Evolutionary conservation across 805 yeast genomes (phyloP), one percentile per base, ranked within the genome.

Genomic region (Candida railenensis): DNA sequence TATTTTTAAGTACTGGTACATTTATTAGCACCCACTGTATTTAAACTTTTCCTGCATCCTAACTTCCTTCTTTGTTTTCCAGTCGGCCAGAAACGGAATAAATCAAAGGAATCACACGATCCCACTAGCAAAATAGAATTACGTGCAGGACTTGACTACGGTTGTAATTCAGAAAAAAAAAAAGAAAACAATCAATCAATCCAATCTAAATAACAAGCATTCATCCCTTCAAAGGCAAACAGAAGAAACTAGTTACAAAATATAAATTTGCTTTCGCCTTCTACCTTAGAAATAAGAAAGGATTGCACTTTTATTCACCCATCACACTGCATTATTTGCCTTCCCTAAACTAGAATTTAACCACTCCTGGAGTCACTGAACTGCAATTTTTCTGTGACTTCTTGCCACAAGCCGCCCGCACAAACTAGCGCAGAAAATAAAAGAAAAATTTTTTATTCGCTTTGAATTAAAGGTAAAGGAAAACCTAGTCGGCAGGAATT

Each of bases 41-140:
- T n/a, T n/a, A n/a, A n/a, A n/a, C n/a, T n/a, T n/a, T 25, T 25
- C 30, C 30, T 25, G 30, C 30, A 25, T 25, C 30, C 11, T 5
- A 25, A 25, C 5, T 25, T 11, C 5, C 20, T 21, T 21, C 9
- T 12, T 22, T 39, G 15, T 11, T 16, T 22, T 30, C 22, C 42
- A 19, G 11, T 22, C 20, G 38, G 30, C 33, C 28, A 34, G 25
- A 25, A 21, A 40, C 40, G 37, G 25, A 16, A 22, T 21, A 36
- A 22, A 22, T 30, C 25, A 25, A 32, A 36, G 36, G 36, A 42
- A 42, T 34, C 40, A 34, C 34, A 42, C 37, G 22, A 34, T 22
- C 43, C 16, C n/a, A 19, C 39, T n/a, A n/a, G 38, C n/a, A 9
- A 11, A 12, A 21, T 28, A 40, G n/a, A 25, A 11, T 25, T 7